Base-by-base conservation (phyloP, 2,329 filamentous ascomycete genomes). In the Aureobasidium mangrovei region DNA sequence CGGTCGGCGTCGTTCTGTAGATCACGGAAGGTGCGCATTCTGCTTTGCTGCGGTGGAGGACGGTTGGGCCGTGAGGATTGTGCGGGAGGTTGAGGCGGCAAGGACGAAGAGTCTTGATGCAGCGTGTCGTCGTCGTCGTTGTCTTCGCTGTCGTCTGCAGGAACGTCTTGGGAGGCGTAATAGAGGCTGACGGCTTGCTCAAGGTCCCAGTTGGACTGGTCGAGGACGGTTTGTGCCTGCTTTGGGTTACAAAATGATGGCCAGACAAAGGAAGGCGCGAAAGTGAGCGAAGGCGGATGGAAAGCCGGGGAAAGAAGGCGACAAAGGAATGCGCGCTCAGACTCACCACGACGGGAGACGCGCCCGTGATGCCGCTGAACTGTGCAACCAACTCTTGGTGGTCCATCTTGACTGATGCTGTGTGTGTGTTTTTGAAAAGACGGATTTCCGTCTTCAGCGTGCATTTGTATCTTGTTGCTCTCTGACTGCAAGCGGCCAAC, bases 181-280 rank as follows among this genome's bases (percentile, higher is more conserved):
- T 67, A 75, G 58, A 74, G 69, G 7, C 65, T 63, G 44, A 72
- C 69, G 39, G 74, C 73, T 57, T 71, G 65, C 53, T 72, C 69
- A 40, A 76, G 64, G 57, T 76, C 68, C 63, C 74, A 74, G 67
- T 75, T 69, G 54, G 69, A 65, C 7, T 71, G 65, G 59, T 62
- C 64, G 51, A 76, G 67, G 55, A 69, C 69, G 45, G 67, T 65
- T 64, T 74, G 70, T 41, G 74, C 74, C 74, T 76, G 40, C 3
- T 4, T 35, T 31, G 32, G 7, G 3, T 31, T 4, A 24, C 40
- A 7, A 49, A 27, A 49, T 26, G 46, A 10, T 31, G 49, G 39
- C 36, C 32, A 35, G 7, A 32, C 31, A 9, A 31, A 7, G 42
- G 48, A 24, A 26, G 29, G 39, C 43, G 8, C 31, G 43, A 40